Percentiles rank a stretch among this genome's conserved stretches.
phyloP scores from a whole-genome alignment of 2,329 filamentous ascomycete genomes.

The Phialophora verrucosa region DNA sequence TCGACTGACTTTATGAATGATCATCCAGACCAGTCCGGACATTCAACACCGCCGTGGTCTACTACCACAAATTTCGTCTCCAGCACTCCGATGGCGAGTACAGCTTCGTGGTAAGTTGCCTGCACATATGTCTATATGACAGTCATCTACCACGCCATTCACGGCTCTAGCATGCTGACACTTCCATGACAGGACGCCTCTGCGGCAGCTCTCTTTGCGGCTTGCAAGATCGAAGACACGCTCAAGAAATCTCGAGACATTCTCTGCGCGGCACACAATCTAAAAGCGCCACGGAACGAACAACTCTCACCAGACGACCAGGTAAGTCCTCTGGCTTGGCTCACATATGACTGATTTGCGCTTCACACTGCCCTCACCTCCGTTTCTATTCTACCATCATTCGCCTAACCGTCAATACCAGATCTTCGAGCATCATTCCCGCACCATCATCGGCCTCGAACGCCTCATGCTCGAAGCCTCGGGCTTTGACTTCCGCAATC shows the following conservation, averaged over 20 bases:
- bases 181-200: conserved; percentile 73
- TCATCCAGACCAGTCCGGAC: conserved; percentile 77
- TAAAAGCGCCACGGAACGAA: conserved; percentile 70
- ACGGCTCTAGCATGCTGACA: not conserved
- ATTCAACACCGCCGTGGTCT: conserved; percentile 87
- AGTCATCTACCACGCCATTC: not conserved
- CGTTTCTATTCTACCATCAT: not conserved
- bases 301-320: conserved; percentile 79
- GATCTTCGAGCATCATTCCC: conserved; percentile 79
- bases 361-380: not conserved
- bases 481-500: conserved; percentile 89
- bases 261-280: conserved; percentile 84
- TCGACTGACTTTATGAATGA: conserved; percentile 24
- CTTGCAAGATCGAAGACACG: conserved; percentile 97
- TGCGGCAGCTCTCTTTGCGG: conserved; percentile 84
- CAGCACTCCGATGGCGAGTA: conserved; percentile 85
- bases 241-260: conserved; percentile 96
- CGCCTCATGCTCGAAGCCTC: conserved; percentile 90
- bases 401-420: conserved; percentile 45
- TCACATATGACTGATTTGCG: not conserved
- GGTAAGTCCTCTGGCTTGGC: conserved; percentile 55
- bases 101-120: conserved; percentile 63
- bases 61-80: conserved; percentile 92
- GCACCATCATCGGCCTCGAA: conserved; percentile 86
- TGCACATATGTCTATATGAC: not conserved